Percentiles rank a stretch among this genome's conserved stretches.
Conservation (phyloP, 495 filamentous ascomycete genomes). For the Letharia columbiana region DNA sequence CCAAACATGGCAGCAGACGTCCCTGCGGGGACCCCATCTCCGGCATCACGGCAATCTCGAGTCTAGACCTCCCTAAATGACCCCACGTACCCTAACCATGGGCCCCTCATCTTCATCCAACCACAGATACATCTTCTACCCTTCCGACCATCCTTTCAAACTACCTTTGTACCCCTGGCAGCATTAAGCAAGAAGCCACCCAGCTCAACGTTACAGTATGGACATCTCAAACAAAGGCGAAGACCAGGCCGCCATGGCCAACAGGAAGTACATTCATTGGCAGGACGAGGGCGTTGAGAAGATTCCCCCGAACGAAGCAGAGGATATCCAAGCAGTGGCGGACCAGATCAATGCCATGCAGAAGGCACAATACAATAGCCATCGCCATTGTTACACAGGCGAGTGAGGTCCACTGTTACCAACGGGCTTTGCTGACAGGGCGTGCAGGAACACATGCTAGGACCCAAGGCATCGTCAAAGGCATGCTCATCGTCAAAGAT, state of each 20-base stretch:
- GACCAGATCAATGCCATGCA: constrained; percentile 42
- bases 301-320: constrained; percentile 35
- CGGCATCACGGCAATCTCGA: neutral
- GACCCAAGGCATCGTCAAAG: constrained; percentile 41
- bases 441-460: constrained; percentile 33
- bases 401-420: neutral
- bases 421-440: neutral
- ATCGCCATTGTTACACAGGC: constrained; percentile 36
- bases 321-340: constrained; percentile 40
- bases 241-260: constrained; percentile 20
- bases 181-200: neutral
- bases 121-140: neutral
- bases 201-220: constrained; percentile 7
- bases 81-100: neutral
- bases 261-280: constrained; percentile 36
- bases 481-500: constrained; percentile 34
- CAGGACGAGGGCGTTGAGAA: constrained; percentile 37
- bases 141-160: neutral
- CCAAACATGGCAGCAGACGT: neutral
- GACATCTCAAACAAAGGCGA: constrained; percentile 21
- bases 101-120: neutral
- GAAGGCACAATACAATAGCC: constrained; percentile 38
- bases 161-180: neutral
- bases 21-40: neutral
- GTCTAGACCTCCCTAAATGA: neutral